phyloP scores from a whole-genome alignment of 2,329 filamentous ascomycete species.

The Zymoseptoria passerinii region DNA sequence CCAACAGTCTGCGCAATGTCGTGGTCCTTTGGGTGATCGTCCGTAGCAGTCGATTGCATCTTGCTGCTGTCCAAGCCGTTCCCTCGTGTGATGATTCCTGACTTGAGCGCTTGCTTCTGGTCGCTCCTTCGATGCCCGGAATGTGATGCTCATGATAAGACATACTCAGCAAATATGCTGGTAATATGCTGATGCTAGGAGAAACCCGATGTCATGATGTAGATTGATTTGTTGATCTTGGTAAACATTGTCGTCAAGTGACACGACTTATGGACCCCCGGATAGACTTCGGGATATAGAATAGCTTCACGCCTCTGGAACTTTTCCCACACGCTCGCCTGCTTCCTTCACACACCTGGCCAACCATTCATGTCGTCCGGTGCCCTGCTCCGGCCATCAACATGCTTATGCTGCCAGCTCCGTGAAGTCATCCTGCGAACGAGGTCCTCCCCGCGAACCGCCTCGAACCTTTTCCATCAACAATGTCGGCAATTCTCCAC shows the following conservation, averaged over 20 bases:
- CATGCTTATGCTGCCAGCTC: neutral
- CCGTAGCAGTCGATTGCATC: slow-evolving; percentile 15
- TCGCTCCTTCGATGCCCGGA: neutral
- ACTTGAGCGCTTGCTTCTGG: slow-evolving; percentile 7
- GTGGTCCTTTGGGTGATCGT: slow-evolving; percentile 13
- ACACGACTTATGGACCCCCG: neutral
- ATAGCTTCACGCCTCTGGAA: neutral
- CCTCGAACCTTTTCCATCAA: neutral
- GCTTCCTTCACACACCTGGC: neutral
- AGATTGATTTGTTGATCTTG: neutral
- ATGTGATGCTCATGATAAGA: neutral
- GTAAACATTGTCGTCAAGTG: neutral
- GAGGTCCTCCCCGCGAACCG: neutral
- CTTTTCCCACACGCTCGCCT: neutral
- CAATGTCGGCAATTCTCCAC: neutral
- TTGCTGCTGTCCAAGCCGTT: slow-evolving; percentile 16
- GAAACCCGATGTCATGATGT: neutral
- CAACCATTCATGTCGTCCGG: neutral
- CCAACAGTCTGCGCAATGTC: slow-evolving; percentile 9
- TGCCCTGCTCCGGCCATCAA: neutral
- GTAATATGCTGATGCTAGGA: neutral
- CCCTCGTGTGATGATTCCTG: slow-evolving; percentile 8
- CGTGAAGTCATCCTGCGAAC: neutral
- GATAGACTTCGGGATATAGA: no score
- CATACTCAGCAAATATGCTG: neutral